These are phyloP conservation scores for Abortiporus biennis DNA, from an alignment of 1,284 basidiomycete species.

Conservation along the genomic window DNA sequence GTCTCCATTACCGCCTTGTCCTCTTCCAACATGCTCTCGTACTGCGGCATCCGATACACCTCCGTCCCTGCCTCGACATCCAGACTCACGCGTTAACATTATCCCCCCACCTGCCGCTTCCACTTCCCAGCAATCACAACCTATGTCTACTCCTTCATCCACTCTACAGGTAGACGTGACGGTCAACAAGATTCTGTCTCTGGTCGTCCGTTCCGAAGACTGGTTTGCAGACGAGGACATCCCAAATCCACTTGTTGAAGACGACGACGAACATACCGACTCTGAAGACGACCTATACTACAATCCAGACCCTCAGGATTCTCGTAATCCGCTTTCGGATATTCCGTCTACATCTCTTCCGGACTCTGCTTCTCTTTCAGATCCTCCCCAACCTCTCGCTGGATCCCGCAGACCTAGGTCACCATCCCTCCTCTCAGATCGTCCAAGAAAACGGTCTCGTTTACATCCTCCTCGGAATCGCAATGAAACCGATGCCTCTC, in stretches of 20 bases:
- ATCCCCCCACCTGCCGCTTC: slow-evolving; percentile 7
- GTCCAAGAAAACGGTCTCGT: slow-evolving; percentile 5
- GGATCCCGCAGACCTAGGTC: slow-evolving; percentile 1
- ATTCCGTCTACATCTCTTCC: slow-evolving; percentile 1
- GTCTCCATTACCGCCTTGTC: slow-evolving; percentile 25
- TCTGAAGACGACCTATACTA: slow-evolving; percentile 19
- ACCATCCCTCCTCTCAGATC: background rate
- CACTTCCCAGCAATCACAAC: slow-evolving; percentile 7
- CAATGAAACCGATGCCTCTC: background rate
- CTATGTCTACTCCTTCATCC: too few relatives aligned
- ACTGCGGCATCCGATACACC: slow-evolving; percentile 7
- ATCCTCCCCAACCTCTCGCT: background rate
- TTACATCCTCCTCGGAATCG: background rate
- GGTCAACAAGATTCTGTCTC: slow-evolving; percentile 52
- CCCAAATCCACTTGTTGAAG: slow-evolving; percentile 7
- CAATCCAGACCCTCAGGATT: slow-evolving; percentile 16
- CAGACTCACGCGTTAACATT: slow-evolving; percentile 17
- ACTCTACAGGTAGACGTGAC: slow-evolving; percentile 51
- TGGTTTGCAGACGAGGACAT: slow-evolving; percentile 7
- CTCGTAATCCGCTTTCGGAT: slow-evolving; percentile 3
- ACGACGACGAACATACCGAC: slow-evolving; percentile 19
- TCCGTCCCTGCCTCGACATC: slow-evolving; percentile 16
- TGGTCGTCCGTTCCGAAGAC: slow-evolving; percentile 29
- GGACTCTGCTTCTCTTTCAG: background rate
- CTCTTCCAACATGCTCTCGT: slow-evolving; percentile 26